Conservation (phyloP, 2,329 filamentous ascomycete genomes). For the Apiospora hydei region DNA sequence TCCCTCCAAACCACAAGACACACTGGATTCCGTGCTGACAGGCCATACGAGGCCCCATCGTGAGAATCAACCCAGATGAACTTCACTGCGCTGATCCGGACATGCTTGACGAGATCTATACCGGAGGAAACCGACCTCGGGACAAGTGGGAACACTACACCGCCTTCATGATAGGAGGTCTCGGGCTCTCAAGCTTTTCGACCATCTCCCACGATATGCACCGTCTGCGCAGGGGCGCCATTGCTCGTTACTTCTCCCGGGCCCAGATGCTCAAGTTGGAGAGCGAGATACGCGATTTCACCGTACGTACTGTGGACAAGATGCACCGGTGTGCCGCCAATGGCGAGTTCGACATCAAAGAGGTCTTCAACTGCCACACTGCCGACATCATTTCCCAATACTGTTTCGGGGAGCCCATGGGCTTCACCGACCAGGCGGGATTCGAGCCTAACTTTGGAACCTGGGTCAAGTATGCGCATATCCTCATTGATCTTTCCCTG, state of each 20-base stretch:
- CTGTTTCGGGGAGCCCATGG: conserved; percentile 34
- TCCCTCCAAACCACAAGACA: neutral
- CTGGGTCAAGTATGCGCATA: conserved; percentile 24
- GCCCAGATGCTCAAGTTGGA: conserved; percentile 42
- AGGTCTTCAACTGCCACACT: conserved; percentile 35
- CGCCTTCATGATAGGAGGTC: neutral
- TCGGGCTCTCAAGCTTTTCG: neutral
- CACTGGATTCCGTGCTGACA: conserved; percentile 35
- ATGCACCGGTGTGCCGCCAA: conserved; percentile 30
- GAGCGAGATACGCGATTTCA: conserved; percentile 36
- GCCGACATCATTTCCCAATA: conserved; percentile 35
- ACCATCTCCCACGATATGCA: conserved; percentile 24
- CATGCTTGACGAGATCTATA: conserved; percentile 28
- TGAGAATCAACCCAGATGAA: conserved; percentile 27
- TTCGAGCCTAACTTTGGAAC: conserved; percentile 31
- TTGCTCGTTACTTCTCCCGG: conserved; percentile 43
- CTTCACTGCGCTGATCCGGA: conserved; percentile 27
- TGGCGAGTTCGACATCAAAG: conserved; percentile 28
- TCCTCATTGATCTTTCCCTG: neutral
- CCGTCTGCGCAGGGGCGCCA: conserved; percentile 10
- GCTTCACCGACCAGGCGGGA: conserved; percentile 31
- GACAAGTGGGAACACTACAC: conserved; percentile 27
- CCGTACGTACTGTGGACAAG: conserved; percentile 41
- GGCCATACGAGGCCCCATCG: conserved; percentile 20
- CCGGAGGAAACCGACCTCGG: conserved; percentile 24